These are phyloP conservation scores for Diaporthe caulivora DNA, from an alignment of 2,329 filamentous ascomycete species.

Conservation along the genomic window DNA sequence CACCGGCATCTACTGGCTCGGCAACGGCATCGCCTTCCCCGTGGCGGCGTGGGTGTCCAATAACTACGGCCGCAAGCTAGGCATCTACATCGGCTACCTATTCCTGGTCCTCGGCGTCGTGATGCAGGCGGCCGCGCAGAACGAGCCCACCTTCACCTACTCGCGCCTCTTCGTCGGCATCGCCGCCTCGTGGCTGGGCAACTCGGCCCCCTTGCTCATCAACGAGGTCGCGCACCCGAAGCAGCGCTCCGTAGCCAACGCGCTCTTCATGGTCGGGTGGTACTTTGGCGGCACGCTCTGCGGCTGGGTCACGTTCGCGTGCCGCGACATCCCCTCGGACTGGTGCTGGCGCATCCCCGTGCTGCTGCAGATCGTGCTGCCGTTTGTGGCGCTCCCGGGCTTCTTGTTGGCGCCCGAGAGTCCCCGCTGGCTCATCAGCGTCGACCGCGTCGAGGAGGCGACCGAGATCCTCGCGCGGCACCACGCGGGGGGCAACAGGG, in stretches of 20 bases:
- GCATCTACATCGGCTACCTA: constrained; percentile 48
- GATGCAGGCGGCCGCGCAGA: constrained; percentile 47
- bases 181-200: constrained; percentile 49
- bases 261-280: constrained; percentile 49
- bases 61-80: constrained; percentile 50
- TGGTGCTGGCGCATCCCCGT: constrained; percentile 33
- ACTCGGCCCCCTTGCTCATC: constrained; percentile 52
- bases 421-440: constrained; percentile 37
- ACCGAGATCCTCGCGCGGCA: constrained; percentile 44
- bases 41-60: constrained; percentile 49
- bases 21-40: constrained; percentile 46
- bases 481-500: constrained; percentile 45
- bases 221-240: constrained; percentile 58
- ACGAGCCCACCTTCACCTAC: constrained; percentile 48
- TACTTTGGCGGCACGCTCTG: constrained; percentile 47
- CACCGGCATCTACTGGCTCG: constrained; percentile 40
- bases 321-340: constrained; percentile 24
- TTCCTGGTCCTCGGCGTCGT: constrained; percentile 48
- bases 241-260: constrained; percentile 51
- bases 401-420: constrained; percentile 43
- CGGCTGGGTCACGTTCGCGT: constrained; percentile 46
- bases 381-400: constrained; percentile 34
- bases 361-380: constrained; percentile 43
- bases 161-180: constrained; percentile 53
- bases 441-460: constrained; percentile 26